A percentile compares a stretch with the other conserved stretches of the same genome.
Conservation (phyloP, 352 stramenopile species). For the Thalassiosira exigua region DNA sequence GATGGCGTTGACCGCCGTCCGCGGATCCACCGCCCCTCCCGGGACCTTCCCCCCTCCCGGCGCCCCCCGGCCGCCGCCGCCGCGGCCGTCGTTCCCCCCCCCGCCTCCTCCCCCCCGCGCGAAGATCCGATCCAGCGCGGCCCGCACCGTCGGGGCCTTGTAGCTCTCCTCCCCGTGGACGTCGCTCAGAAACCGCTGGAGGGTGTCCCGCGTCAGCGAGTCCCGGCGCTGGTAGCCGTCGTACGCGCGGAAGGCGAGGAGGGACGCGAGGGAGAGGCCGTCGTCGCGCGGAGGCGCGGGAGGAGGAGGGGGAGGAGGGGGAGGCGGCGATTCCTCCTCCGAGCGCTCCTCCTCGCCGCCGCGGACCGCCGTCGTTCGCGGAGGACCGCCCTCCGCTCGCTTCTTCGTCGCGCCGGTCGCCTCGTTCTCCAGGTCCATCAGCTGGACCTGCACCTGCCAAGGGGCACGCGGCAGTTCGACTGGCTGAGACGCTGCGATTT, state of each 20-base stretch:
- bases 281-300: conserved; percentile 30
- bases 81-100: not conserved
- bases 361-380: too few relatives aligned
- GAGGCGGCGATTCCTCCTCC: conserved; percentile 8
- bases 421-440: conserved; percentile 45
- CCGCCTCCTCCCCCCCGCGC: not conserved
- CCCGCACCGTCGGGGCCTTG: conserved; percentile 49
- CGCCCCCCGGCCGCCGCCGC: not conserved
- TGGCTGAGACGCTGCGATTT: too few relatives aligned
- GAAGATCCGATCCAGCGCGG: conserved; percentile 71
- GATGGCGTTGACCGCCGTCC: conserved; percentile 40
- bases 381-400: not conserved
- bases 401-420: not conserved
- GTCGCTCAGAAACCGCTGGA: conserved; percentile 81
- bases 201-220: conserved; percentile 68
- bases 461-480: too few relatives aligned
- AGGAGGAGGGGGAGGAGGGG: conserved; percentile 27
- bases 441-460: conserved; percentile 18
- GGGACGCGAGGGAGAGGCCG: conserved; percentile 46
- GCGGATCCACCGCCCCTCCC: not conserved
- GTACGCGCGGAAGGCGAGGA: conserved; percentile 75
- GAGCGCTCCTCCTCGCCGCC: conserved; percentile 11
- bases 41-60: not conserved
- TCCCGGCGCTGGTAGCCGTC: conserved; percentile 81
- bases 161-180: conserved; percentile 80